Conservation (phyloP, 176 grass and related monocot genomes). For the Zea luxurians region DNA sequence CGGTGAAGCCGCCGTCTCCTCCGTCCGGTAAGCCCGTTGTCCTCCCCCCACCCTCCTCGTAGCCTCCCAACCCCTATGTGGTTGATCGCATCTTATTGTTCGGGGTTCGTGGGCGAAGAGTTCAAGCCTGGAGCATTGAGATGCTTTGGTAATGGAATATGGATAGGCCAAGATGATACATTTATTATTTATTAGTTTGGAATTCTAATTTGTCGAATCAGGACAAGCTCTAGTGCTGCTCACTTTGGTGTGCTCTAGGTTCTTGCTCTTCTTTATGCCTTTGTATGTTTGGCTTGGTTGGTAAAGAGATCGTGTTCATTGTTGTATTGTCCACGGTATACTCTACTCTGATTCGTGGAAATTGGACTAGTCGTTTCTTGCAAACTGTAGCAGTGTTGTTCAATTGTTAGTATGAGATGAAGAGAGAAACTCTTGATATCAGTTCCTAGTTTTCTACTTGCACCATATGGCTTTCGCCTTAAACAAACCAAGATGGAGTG, state of each 20-base stretch:
- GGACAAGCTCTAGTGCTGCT: neutral
- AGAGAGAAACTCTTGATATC: neutral
- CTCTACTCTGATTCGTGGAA: neutral
- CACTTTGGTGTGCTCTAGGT: neutral
- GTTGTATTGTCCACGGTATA: neutral
- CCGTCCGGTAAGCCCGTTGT: constrained; percentile 53
- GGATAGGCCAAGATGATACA: neutral
- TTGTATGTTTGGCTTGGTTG: constrained; percentile 4
- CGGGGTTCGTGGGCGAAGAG: neutral
- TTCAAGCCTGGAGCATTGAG: neutral
- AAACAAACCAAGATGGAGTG: neutral
- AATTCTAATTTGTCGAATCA: neutral
- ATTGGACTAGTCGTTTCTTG: neutral
- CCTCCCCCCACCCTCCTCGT: neutral
- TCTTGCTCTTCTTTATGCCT: neutral
- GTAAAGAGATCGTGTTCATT: neutral
- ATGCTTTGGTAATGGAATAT: neutral
- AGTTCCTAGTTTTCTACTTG: neutral
- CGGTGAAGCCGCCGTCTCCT: constrained; percentile 65
- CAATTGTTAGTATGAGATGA: neutral
- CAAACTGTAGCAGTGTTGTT: neutral
- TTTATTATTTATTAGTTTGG: neutral
- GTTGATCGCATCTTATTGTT: neutral
- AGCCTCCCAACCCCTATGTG: neutral
- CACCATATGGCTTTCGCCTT: neutral